Conservation (phyloP, 192 early-diverging fungal genomes). For the Backusella sp. region DNA sequence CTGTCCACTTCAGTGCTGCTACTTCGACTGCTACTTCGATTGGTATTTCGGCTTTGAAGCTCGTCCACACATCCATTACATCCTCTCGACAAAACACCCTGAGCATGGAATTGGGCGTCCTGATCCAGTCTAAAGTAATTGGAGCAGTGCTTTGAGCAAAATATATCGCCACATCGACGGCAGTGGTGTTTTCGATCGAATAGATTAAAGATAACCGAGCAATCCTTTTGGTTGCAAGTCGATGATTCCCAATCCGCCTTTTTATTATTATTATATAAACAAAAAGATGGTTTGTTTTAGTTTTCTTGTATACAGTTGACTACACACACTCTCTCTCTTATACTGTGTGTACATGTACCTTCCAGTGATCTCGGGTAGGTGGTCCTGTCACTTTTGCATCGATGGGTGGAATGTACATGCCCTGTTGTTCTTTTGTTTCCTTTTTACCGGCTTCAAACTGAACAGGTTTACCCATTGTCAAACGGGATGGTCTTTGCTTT, state of each 20-base stretch:
- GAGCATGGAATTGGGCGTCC: slow-evolving; percentile 28
- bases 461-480: slow-evolving; percentile 19
- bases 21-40: neutral
- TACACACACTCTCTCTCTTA: neutral
- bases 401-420: neutral
- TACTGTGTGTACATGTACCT: neutral
- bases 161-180: slow-evolving; percentile 41
- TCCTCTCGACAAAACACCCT: slow-evolving; percentile 28
- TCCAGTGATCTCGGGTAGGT: slow-evolving; percentile 29
- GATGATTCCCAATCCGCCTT: slow-evolving; percentile 36
- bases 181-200: slow-evolving; percentile 45
- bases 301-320: neutral
- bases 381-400: slow-evolving; percentile 18
- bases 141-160: slow-evolving; percentile 40
- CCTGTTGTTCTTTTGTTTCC: neutral
- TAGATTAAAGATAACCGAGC: slow-evolving; percentile 26
- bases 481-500: slow-evolving; percentile 23
- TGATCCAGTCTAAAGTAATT: slow-evolving; percentile 40
- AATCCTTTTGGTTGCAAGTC: slow-evolving; percentile 29
- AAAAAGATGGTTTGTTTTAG: neutral
- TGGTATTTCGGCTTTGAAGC: neutral
- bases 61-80: slow-evolving; percentile 33
- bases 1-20: neutral
- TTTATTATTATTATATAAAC: neutral
- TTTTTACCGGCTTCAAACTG: neutral